Base-by-base conservation (phyloP, 208 protist genomes). In the Endotrypanum monterogeii region DNA sequence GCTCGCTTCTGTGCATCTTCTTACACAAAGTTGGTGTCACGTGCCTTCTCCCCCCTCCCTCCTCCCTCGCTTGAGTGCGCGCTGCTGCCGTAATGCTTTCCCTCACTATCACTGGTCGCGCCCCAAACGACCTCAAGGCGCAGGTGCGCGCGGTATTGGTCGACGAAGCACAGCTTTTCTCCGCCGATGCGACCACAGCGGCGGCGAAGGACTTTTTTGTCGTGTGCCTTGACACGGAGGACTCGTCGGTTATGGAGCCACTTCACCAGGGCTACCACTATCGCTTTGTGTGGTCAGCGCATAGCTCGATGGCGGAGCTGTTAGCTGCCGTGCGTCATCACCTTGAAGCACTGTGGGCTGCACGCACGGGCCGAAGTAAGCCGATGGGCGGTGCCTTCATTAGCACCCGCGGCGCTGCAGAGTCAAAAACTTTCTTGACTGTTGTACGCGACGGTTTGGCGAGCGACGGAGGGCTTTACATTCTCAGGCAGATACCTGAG, bases 391-490 rank as follows among this genome's bases (percentile, higher is more conserved):
- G 79, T 52, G 6, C 74, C 62, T 95, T 95, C 70, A 83, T 70
- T 8, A 93, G 86, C 74, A 95, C 90, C 23, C 88, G 90, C 57
- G 88, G 90, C 20, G 71, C 54, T 11, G 65, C 62, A 37, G 79
- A 85, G 35, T 23, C 14, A n/a, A 58, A 76, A 0, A 83, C 74
- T 35, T 98, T 98, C 61, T 74, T 94, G 7, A 76, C 78, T 28
- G 92, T 92, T 18, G 87, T 98, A 51, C 83, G 80, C 3, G 84
- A 93, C 16, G 94, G 94, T 35, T 74, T 96, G 18, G 94, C 91
- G 11, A 73, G 76, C 28, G 90, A 98, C 71, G 88, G 92, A 12
- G 94, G 94, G 2, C 85, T 98, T 0, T 98, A 88, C 78, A 89
- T 94, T 39, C 79, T 93, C 41, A 81, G 80, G 70, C 14, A 66